These are phyloP conservation scores for Termitomyces titanicus DNA, from an alignment of 768 basidiomycete genomes.

Conservation along the genomic window DNA sequence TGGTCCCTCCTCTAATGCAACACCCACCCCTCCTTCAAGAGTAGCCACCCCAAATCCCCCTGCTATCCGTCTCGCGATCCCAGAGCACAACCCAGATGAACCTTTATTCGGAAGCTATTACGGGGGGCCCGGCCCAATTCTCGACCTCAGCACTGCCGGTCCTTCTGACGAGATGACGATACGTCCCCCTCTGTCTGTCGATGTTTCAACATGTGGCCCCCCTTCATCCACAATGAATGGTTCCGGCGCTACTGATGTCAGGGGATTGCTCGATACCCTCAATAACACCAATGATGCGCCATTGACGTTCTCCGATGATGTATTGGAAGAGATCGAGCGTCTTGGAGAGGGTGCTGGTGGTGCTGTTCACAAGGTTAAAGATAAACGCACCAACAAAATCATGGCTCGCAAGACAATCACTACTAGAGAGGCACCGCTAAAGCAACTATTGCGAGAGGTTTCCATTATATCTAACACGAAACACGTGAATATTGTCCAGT, in stretches of 20 bases:
- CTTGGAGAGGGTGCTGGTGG: slow-evolving; percentile 96
- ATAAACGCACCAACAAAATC: slow-evolving; percentile 72
- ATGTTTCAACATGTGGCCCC: slow-evolving; percentile 24
- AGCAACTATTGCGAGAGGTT: slow-evolving; percentile 90
- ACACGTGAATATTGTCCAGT: slow-evolving; percentile 85
- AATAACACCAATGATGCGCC: slow-evolving; percentile 31
- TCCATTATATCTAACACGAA: slow-evolving; percentile 82
- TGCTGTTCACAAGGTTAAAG: slow-evolving; percentile 90
- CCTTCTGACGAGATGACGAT: slow-evolving; percentile 41
- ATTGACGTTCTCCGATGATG: slow-evolving; percentile 59
- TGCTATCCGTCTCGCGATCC: slow-evolving; percentile 27
- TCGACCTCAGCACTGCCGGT: slow-evolving; percentile 19
- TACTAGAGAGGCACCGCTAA: slow-evolving; percentile 84
- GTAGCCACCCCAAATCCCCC: slow-evolving; percentile 27
- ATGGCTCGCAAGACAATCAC: slow-evolving; percentile 96
- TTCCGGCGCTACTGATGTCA: slow-evolving; percentile 33
- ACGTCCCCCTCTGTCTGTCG: slow-evolving; percentile 27
- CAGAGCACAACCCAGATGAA: slow-evolving; percentile 18
- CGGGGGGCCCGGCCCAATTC: slow-evolving; percentile 33
- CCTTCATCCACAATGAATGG: slow-evolving; percentile 25
- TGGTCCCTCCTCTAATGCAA: slow-evolving; percentile 24
- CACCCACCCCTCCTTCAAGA: slow-evolving; percentile 22
- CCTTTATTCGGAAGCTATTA: slow-evolving; percentile 37
- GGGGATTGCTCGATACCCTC: slow-evolving; percentile 33
- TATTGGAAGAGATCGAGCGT: slow-evolving; percentile 71